These are phyloP conservation scores for Suillus subaureus DNA, from an alignment of 768 basidiomycete species.

Conservation along the genomic window DNA sequence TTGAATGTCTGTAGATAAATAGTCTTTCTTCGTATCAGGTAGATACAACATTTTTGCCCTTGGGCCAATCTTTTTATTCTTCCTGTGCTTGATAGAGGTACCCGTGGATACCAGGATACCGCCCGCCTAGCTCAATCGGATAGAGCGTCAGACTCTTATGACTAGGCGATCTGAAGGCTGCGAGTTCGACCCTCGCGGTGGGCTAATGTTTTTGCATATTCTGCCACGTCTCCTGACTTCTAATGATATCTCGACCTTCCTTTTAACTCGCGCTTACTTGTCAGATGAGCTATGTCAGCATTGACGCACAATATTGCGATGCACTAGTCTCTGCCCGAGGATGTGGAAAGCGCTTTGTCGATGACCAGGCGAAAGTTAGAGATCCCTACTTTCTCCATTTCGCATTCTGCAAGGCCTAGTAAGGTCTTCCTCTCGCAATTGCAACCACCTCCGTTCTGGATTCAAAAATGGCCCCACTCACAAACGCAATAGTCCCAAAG, in stretches of 20 bases:
- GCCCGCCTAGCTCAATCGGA: conserved; percentile 71
- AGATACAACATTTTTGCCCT: too few relatives aligned
- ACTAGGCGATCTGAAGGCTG: conserved; percentile 57
- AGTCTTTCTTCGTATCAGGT: background rate
- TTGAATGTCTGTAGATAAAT: conserved; percentile 3
- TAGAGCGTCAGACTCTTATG: conserved; percentile 69
- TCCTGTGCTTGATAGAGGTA: background rate
- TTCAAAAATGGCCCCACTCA: conserved; percentile 54
- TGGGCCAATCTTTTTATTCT: background rate
- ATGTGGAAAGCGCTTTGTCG: background rate
- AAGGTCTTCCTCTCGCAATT: conserved; percentile 29
- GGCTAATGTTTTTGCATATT: conserved; percentile 40
- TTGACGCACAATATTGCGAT: too few relatives aligned
- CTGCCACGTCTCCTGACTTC: background rate
- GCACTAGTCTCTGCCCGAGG: background rate
- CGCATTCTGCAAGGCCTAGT: conserved; percentile 29
- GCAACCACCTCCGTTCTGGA: conserved; percentile 18
- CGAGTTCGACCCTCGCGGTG: conserved; percentile 68
- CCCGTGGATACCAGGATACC: background rate
- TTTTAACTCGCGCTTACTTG: background rate
- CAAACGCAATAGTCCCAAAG: conserved; percentile 38
- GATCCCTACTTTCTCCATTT: conserved; percentile 24
- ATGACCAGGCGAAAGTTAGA: background rate
- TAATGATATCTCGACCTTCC: background rate
- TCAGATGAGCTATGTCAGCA: background rate